Percentiles rank a stretch among this genome's conserved stretches.
Evolutionary conservation across 768 basidiomycete genomes (phyloP).

Genomic region (Xerocomellus chrysenteron): DNA sequence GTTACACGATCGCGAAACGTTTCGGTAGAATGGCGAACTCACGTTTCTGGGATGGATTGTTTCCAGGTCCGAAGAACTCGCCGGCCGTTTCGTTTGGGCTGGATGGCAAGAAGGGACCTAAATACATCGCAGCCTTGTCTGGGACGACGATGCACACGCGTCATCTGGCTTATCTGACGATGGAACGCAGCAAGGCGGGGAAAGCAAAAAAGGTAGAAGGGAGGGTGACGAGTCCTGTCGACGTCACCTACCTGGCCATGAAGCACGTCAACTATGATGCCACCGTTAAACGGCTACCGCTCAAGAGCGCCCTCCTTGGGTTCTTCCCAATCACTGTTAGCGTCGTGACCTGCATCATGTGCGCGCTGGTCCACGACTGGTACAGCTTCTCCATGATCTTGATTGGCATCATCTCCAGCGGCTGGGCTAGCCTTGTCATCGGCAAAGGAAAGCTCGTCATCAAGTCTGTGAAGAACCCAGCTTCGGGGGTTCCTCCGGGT

Average conservation of each 20-base stretch:
- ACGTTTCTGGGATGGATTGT: constrained; percentile 34
- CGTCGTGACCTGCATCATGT: constrained; percentile 23
- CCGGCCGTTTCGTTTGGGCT: constrained; percentile 29
- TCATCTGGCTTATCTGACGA: constrained; percentile 29
- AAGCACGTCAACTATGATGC: neutral
- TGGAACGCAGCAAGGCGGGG: constrained; percentile 13
- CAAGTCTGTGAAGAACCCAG: constrained; percentile 11
- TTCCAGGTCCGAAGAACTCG: constrained; percentile 29
- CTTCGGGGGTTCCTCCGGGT: constrained; percentile 24
- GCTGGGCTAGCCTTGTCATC: constrained; percentile 24
- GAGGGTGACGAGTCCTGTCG: constrained; percentile 6
- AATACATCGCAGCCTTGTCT: constrained; percentile 30
- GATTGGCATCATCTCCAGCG: constrained; percentile 33
- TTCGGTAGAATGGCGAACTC: constrained; percentile 33
- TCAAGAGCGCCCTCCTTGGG: constrained; percentile 9
- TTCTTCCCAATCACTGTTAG: constrained; percentile 27
- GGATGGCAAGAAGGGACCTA: constrained; percentile 30
- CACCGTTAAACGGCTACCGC: neutral
- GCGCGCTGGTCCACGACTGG: constrained; percentile 29
- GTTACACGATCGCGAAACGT: constrained; percentile 31
- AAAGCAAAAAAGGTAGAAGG: neutral
- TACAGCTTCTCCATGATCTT: constrained; percentile 32
- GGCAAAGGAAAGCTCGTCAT: constrained; percentile 26
- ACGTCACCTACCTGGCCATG: constrained; percentile 25
- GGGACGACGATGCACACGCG: constrained; percentile 29